Conservation (phyloP, 345 rosid genomes). For the Arabidopsis thaliana region TAIR10.1 NC_003076.8:19337501-19338000, state of each 20-base stretch:
- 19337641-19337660: too few species aligned
- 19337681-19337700: too few species aligned
- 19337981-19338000: conserved; percentile 9
- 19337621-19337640: too few species aligned
- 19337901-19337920: conserved; percentile 11
- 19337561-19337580: too few species aligned
- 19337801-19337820: conserved; percentile 2
- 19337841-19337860: conserved; percentile 13
- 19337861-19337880: conserved; percentile 12
- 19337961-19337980: conserved; percentile 24
- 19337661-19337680: too few species aligned
- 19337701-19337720: too few species aligned
- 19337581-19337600: too few species aligned
- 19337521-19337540: too few species aligned
- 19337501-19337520: too few species aligned
- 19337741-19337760: conserved; percentile 21
- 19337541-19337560: too few species aligned
- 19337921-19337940: conserved; percentile 15
- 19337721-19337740: background rate
- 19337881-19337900: conserved; percentile 8
- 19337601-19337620: too few species aligned
- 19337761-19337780: conserved; percentile 37
- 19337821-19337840: conserved; percentile 30
- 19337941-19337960: conserved; percentile 21
- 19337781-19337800: conserved; percentile 25